phyloP scores from a whole-genome alignment of 116 monocot species.

The Posidonia oceanica region DNA sequence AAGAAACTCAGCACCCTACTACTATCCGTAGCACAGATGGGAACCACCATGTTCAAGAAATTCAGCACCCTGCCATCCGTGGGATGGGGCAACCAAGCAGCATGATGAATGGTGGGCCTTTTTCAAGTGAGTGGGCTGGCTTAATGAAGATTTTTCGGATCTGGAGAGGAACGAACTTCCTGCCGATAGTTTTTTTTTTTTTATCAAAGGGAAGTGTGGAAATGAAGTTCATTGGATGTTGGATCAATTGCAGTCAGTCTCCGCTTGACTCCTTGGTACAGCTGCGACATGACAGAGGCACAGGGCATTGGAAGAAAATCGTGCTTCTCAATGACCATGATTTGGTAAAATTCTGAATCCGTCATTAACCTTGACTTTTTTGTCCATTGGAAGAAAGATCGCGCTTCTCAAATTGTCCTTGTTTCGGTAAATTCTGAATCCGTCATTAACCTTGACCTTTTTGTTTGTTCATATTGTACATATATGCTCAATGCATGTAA shows the following conservation, averaged over 20 bases:
- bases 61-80: neutral
- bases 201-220: too few species aligned
- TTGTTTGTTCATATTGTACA: too few species aligned
- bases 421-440: too few species aligned
- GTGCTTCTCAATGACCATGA: too few species aligned
- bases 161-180: too few species aligned
- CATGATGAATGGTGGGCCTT: neutral
- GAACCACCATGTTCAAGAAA: neutral
- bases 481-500: too few species aligned
- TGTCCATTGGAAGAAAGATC: neutral
- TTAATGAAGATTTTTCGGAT: neutral
- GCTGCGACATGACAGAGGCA: neutral
- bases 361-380: neutral
- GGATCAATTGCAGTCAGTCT: neutral
- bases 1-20: neutral
- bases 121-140: neutral
- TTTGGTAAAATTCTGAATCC: too few species aligned
- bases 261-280: neutral
- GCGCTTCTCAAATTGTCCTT: neutral
- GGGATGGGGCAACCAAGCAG: too few species aligned
- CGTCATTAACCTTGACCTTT: too few species aligned
- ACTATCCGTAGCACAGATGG: neutral
- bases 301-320: neutral
- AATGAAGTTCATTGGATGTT: neutral
- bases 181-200: too few species aligned